phyloP scores from a whole-genome alignment of 228 moss, liverwort and hornwort genomes.

The Sphagnum magellanicum region DNA sequence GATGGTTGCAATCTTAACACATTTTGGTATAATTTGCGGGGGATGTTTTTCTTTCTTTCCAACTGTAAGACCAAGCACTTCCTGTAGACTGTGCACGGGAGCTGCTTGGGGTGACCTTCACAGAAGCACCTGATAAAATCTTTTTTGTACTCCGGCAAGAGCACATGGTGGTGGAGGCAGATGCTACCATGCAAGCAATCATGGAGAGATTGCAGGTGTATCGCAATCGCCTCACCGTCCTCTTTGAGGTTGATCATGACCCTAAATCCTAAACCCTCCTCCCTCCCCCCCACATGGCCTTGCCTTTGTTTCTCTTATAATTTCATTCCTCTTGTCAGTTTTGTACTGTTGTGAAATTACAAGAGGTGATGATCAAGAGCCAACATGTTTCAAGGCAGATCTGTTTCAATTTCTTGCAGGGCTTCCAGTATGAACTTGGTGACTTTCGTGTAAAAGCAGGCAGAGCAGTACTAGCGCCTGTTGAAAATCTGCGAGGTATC shows the following conservation, averaged over 20 bases:
- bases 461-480: constrained; percentile 72
- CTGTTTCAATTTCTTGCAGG: constrained; percentile 28
- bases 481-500: constrained; percentile 83
- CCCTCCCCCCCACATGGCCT: too few species aligned
- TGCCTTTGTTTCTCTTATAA: too few species aligned
- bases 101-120: constrained; percentile 72
- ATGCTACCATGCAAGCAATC: constrained; percentile 83
- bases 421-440: constrained; percentile 85
- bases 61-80: constrained; percentile 35
- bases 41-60: constrained; percentile 3
- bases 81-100: constrained; percentile 79
- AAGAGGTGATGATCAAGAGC: too few species aligned
- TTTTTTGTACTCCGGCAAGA: constrained; percentile 76
- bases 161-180: constrained; percentile 96
- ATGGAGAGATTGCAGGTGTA: constrained; percentile 97
- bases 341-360: too few species aligned
- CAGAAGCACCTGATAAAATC: constrained; percentile 70
- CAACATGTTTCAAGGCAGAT: too few species aligned
- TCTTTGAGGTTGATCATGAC: constrained; percentile 55
- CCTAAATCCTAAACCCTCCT: too few species aligned
- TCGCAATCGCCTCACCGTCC: constrained; percentile 74
- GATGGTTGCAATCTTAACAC: not conserved
- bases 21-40: not conserved
- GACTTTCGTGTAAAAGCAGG: constrained; percentile 95
- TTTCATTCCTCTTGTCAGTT: too few species aligned